Evolutionary conservation across 176 grass and related monocot genomes (phyloP).

Genomic region (Oryza meyeriana): DNA sequence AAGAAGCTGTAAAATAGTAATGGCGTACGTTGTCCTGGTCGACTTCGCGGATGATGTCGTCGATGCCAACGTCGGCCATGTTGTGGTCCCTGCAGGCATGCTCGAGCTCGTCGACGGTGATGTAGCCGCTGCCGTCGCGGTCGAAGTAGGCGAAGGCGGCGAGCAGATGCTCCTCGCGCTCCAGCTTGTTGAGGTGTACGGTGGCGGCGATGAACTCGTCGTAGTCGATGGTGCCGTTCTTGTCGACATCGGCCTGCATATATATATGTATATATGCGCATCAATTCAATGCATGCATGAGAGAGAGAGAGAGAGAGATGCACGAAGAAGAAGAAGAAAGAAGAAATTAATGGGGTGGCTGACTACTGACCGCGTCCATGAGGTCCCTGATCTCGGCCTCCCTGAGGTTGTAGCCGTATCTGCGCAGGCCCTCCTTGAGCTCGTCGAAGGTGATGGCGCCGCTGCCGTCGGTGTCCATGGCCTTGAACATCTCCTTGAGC

Average conservation of each 20-base stretch:
- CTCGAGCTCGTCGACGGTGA: constrained; percentile 81
- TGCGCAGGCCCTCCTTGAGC: constrained; percentile 52
- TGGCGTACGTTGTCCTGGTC: constrained; percentile 63
- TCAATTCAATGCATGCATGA: too few relatives aligned
- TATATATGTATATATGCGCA: too few relatives aligned
- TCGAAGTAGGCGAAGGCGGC: constrained; percentile 78
- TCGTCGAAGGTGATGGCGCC: constrained; percentile 77
- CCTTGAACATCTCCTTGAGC: constrained; percentile 71
- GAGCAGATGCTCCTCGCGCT: constrained; percentile 66
- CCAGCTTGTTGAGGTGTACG: constrained; percentile 73
- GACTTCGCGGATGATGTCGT: constrained; percentile 70
- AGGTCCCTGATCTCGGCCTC: constrained; percentile 61
- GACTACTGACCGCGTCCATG: constrained; percentile 55
- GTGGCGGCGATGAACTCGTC: constrained; percentile 74
- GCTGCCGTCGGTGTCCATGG: constrained; percentile 62
- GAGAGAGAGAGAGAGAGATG: too few relatives aligned
- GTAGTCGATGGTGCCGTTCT: constrained; percentile 66
- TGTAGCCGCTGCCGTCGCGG: constrained; percentile 78
- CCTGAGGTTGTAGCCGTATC: constrained; percentile 45
- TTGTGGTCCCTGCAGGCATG: constrained; percentile 76
- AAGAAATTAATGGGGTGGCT: too few relatives aligned
- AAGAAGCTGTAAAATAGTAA: not conserved
- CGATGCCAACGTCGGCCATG: constrained; percentile 58
- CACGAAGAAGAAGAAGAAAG: too few relatives aligned
- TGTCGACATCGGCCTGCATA: constrained; percentile 58